Evolutionary conservation across 2,329 filamentous ascomycete genomes (phyloP), one percentile per base, ranked within the genome.

Genomic region (Trichoderma cornu-damae): DNA sequence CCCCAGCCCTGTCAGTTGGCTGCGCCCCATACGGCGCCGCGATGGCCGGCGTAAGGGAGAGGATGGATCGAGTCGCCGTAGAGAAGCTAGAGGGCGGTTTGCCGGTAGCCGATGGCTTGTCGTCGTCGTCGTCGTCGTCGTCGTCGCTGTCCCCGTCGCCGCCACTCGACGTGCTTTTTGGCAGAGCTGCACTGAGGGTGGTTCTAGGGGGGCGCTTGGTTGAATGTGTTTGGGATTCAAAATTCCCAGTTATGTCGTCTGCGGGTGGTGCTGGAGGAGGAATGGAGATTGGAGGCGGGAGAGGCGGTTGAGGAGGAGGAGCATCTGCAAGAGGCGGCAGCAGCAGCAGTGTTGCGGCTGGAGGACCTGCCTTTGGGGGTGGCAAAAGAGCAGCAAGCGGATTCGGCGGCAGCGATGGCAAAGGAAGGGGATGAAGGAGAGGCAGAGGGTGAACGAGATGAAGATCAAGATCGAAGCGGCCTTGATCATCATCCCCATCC

Each of bases 221-320:
- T 9, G 52, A 48, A 22, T 38, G 28, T 7, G 38, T 43, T 12
- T 43, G 34, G 3, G 52, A 47, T 24, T n/a, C 43, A 32, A 28
- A 42, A 24, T 56, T 56, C 14, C 43, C 52, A 22, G 52, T 18
- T 28, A 56, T n/a, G 4, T 43, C 52, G 4, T 48, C n/a, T n/a
- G 52, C 30, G 32, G 34, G 9, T 6, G 43, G 32, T 28, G 16
- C 12, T 32, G 35, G 24, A 2, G 43, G 34, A 9, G 38, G 49
- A 2, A 34, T 38, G 32, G 34, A 56, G 8, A 32, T 22, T 24
- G 44, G 49, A 16, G 53, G 22, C 2, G 42, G 40, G 1, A 11
- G 26, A 18, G 28, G 30, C 8, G 44, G 32, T 6, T 14, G 18
- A 24, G 46, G 32, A 8, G 18, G 18, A 24, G 46, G 18, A 14